Evolutionary conservation across 345 rosid genomes (phyloP), one percentile per base, ranked within the genome.

Genomic region (Moricandia moricandioides): DNA sequence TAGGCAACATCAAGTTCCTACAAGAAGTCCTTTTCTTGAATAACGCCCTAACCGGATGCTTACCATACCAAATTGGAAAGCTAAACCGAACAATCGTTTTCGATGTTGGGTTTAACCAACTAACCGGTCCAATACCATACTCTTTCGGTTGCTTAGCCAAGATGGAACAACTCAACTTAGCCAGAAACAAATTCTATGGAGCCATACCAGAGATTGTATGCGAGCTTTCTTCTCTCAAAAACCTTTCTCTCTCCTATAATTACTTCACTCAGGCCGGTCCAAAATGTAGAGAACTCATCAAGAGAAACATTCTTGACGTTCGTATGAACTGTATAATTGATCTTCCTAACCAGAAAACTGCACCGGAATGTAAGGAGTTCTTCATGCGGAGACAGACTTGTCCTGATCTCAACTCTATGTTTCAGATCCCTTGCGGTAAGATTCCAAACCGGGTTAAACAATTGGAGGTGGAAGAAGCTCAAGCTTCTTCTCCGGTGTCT

Each of bases 41-140:
- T 71, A 89, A 88, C 80, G 82, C 51, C 70, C 59, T 93, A n/a
- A 86, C 88, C 17, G 97, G 96, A 4, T 93, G 98, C 77, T 72
- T 93, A 47, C 94, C 98, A 0, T 91, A 86, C 43, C 86, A 88
- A 79, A 76, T 93, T 4, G 96, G 98, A 29, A 73, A 80, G 5
- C 76, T 93, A 59, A 80, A 61, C 29, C 87, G 67, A 74, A 85
- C 91, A 3, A 76, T 40, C 5, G 88, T 91, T 67, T 74, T 93
- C 5, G 97, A 91, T 71, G 79, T 71, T 7, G 89, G 86, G 3
- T 31, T 61, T 65, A 93, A 93, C 68, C 75, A 35, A 45, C 61
- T 93, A 68, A 91, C 91, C 0, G 98, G 98, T 18, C 90, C 81
- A 1, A 73, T 91, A 43, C 96, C 96, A 0, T 65, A 74, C 37